Conservation (phyloP, 2,329 filamentous ascomycete genomes). For the Fusarium lyarnte region DNA sequence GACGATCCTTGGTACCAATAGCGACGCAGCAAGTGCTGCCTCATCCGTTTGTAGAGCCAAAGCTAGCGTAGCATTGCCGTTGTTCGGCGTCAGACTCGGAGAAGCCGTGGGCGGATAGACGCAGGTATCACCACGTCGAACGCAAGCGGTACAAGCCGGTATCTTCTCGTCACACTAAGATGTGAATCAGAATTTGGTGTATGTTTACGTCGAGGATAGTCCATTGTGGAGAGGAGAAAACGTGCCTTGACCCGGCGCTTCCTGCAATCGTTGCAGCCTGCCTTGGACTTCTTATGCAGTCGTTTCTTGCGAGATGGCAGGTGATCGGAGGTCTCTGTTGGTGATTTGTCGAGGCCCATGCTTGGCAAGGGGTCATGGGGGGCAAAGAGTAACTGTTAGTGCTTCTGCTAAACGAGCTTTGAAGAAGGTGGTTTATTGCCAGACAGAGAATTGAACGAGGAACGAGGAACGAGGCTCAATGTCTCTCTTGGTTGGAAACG, state of each 20-base stretch:
- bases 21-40: not conserved
- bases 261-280: not conserved
- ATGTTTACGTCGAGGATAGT: not conserved
- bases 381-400: not conserved
- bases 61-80: not conserved
- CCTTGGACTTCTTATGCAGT: not conserved
- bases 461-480: not conserved
- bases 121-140: not conserved
- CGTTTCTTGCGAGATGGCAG: not conserved
- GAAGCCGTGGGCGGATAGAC: not conserved
- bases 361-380: not conserved
- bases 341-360: not conserved
- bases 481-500: not conserved
- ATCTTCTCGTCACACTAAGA: not conserved
- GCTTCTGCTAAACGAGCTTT: not conserved
- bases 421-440: not conserved
- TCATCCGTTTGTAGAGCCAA: not conserved
- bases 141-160: not conserved
- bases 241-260: not conserved
- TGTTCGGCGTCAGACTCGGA: not conserved
- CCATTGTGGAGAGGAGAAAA: not conserved
- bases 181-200: not conserved
- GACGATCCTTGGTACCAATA: not conserved
- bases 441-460: not conserved
- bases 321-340: not conserved